Evolutionary conservation across 2,329 filamentous ascomycete genomes (phyloP), one percentile per base, ranked within the genome.

Genomic region (Aspergillus vadensis): DNA sequence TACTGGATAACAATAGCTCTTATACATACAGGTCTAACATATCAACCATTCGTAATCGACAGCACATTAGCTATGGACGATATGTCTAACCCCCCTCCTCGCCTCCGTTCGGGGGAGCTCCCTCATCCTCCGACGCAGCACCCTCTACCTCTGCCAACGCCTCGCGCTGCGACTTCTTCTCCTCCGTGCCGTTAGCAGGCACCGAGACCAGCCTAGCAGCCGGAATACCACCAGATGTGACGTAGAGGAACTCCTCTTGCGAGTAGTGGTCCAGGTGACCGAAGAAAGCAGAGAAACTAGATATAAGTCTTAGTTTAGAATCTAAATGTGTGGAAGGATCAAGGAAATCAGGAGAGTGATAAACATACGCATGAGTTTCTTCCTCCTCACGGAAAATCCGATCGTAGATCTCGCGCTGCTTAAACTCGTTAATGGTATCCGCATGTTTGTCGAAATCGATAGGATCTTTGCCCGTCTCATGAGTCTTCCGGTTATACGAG

Each of bases 341-440:
- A 30, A 48, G 59, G 44, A 41, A 44, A 36, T 23, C 15, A 44
- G 5, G 43, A 68, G 30, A 27, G 27, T n/a, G 43, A 12, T 52
- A 10, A 23, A 86, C 91, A 85, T 82, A 94, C 91, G 91, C 86
- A 73, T 94, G 92, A 65, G 91, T 89, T 74, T 89, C 86, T 77
- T 95, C 91, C 76, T 98, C 95, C 55, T 96, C 89, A 25, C 89
- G 85, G 76, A 96, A 98, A 67, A 98, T 97, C 23, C 91, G 85
- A 70, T 91, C 86, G 74, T 99, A 99, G 62, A 99, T 98, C 75
- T 96, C 88, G 67, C 88, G 80, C 73, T 96, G 88, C 80, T 98
- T 98, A 79, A 99, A 99, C 61, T 88, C 89, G 64, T 90, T 84
- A 68, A 99, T 91, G 76, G 91, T 85, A 51, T 87, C 85, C 61